Evolutionary conservation across 1,284 basidiomycete genomes (phyloP), one percentile per base, ranked within the genome.

Genomic region (Pseudozyma tsukubaensis): DNA sequence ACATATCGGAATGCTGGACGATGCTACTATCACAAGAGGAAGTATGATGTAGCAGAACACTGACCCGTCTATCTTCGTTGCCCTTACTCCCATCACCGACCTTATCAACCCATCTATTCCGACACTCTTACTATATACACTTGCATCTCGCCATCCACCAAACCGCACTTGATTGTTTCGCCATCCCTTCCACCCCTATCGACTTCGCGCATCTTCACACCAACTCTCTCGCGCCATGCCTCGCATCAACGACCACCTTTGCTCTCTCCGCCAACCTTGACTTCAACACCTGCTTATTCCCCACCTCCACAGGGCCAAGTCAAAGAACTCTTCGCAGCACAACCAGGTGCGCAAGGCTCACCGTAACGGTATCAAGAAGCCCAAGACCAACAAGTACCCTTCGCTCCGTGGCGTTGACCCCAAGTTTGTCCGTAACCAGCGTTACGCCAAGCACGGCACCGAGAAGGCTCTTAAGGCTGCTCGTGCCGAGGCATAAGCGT

Each of bases 401-500:
- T 95, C 93, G 63, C 85, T 94, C 88, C 94, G 91, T 88, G 95
- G 95, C 89, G 96, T 79, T 21, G 93, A 94, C 84, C 86, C 92
- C 76, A 95, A 94, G 92, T 94, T 94, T 89, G 91, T 92, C 85
- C 91, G 92, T 84, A 94, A 94, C 86, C 89, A 92, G 72, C 89
- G 89, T 76, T 89, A 89, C 86, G 92, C 93, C 69, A 89, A 91
- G 65, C 86, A 87, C 79, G 93, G 93, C 80, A 92, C 92, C 59
- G 92, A 93, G 85, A 85, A 91, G 88, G 59, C 47, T 53, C 59
- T 72, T 40, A 78, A 78, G 59, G 81, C 72, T 64, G 59, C 54
- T 64, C 67, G 64, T 62, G 70, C 71, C 47, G 57, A 68, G 61
- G 71, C 71, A 73, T 73, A 73, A 73, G 29, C 35, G 8, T 37